Percentiles rank a stretch among this genome's conserved stretches.
Conservation (phyloP, 1,284 basidiomycete genomes). For the Heliocybe sulcata region DNA sequence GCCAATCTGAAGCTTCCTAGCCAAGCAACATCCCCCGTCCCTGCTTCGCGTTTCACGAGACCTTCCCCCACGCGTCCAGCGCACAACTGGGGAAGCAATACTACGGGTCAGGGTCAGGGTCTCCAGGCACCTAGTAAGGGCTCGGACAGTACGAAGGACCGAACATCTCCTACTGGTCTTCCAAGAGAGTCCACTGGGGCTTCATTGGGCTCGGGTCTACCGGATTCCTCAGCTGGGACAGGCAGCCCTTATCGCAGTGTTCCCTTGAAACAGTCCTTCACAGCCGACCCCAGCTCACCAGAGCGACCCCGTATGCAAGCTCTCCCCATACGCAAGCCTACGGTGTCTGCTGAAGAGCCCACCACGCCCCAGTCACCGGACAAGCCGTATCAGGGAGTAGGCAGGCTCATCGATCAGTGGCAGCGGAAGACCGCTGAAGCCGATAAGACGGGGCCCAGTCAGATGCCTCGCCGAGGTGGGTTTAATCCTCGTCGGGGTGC, state of each 20-base stretch:
- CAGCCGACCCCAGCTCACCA: not conserved
- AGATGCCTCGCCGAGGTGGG: constrained; percentile 25
- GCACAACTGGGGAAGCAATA: constrained; percentile 6
- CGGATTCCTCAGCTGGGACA: constrained; percentile 1
- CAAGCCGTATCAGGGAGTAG: constrained; percentile 71
- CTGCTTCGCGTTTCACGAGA: constrained; percentile 22
- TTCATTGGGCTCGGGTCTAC: not conserved
- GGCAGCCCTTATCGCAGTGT: not conserved
- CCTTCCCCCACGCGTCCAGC: constrained; percentile 22
- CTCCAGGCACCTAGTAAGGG: not conserved
- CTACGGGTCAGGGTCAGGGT: not conserved
- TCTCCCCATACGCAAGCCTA: not conserved
- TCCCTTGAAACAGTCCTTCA: not conserved
- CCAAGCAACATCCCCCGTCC: constrained; percentile 13
- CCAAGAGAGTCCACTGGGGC: constrained; percentile 1
- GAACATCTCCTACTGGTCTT: constrained; percentile 19
- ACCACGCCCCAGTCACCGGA: constrained; percentile 47
- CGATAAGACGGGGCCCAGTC: constrained; percentile 16
- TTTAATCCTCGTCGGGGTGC: constrained; percentile 34
- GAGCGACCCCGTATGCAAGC: not conserved
- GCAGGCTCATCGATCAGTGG: constrained; percentile 78
- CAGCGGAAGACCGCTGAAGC: constrained; percentile 68
- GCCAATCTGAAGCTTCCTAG: constrained; percentile 12
- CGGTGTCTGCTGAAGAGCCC: not conserved
- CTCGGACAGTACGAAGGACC: constrained; percentile 15